Conservation (phyloP, 75 land plant genomes). For the Chamaecyparis obtusa region DNA sequence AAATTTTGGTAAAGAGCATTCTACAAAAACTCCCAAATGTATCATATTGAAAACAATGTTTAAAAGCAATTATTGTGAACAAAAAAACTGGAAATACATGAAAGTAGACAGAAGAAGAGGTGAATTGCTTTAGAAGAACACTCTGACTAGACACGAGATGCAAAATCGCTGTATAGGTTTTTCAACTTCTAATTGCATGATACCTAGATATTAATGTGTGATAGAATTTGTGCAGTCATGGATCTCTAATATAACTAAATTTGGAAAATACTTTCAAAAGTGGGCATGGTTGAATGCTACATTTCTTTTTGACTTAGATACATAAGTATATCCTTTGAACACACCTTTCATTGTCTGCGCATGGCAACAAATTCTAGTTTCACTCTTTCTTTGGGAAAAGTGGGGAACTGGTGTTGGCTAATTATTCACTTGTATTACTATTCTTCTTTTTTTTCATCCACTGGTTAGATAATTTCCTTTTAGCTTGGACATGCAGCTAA, state of each 20-base stretch:
- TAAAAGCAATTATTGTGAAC: neutral
- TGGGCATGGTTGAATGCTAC: neutral
- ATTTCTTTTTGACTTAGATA: neutral
- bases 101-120: neutral
- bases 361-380: neutral
- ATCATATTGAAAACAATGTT: neutral
- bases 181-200: neutral
- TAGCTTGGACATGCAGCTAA: neutral
- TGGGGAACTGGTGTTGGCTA: neutral
- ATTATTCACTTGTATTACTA: neutral
- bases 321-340: neutral
- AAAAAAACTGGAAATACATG: neutral
- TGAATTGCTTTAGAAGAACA: no score
- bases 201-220: neutral
- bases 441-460: neutral
- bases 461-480: neutral
- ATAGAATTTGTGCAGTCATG: neutral
- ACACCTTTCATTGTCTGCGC: neutral
- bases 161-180: neutral
- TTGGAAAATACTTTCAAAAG: neutral
- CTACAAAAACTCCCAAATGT: neutral
- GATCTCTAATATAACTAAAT: neutral
- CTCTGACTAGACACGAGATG: no score
- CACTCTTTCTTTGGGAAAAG: neutral
- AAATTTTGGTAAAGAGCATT: neutral